These are phyloP conservation scores for Pilasporangium apinafurcum DNA, from an alignment of 352 stramenopile species.

Conservation along the genomic window DNA sequence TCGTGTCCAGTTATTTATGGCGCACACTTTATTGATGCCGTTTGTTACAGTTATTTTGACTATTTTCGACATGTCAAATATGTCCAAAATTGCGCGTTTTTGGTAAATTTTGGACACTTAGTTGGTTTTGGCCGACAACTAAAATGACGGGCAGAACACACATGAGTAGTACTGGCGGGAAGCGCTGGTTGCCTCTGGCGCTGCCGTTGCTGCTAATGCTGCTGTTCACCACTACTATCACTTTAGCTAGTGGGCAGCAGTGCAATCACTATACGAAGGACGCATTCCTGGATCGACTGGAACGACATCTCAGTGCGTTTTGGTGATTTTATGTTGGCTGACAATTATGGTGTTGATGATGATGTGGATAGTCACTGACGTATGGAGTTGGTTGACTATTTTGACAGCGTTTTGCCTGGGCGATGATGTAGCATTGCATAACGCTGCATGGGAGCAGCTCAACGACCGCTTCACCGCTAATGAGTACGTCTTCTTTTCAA, in stretches of 20 bases:
- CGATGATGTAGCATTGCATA: constrained; percentile 10
- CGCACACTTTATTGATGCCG: too few relatives aligned
- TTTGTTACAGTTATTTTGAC: too few relatives aligned
- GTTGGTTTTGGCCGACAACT: too few relatives aligned
- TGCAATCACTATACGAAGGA: constrained; percentile 32
- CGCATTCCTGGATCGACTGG: constrained; percentile 33
- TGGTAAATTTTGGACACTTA: too few relatives aligned
- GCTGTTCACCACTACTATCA: constrained; percentile 9
- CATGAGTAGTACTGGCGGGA: too few relatives aligned
- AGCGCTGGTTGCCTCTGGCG: too few relatives aligned
- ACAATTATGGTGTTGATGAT: too few relatives aligned
- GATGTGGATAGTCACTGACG: neutral
- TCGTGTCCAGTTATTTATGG: too few relatives aligned
- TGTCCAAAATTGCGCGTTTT: too few relatives aligned
- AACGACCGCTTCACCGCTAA: constrained; percentile 38
- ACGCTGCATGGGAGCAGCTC: constrained; percentile 23
- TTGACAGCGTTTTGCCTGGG: constrained; percentile 20
- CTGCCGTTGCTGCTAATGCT: neutral
- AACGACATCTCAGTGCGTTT: constrained; percentile 24
- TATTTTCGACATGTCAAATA: too few relatives aligned
- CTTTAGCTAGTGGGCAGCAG: constrained; percentile 9
- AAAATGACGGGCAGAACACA: too few relatives aligned
- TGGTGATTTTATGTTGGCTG: too few relatives aligned
- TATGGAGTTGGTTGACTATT: neutral
- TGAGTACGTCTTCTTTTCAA: constrained; percentile 13